Evolutionary conservation across 2,329 filamentous ascomycete genomes (phyloP).

Genomic region (Chalara sp.): DNA sequence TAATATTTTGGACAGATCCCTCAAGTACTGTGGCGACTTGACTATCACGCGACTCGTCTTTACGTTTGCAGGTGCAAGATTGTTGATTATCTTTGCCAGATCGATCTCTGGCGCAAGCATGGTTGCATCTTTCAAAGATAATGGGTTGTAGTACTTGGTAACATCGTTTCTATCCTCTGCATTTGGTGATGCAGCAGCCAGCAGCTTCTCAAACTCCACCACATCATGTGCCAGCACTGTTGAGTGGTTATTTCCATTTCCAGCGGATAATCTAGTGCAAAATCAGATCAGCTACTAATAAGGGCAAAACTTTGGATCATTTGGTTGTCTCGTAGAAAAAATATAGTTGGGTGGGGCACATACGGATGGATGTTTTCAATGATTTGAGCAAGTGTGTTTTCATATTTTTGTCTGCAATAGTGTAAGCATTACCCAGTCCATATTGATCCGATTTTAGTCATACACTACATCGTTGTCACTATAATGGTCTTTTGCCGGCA

Average conservation of each 20-base stretch:
- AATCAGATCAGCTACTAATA: too few species aligned
- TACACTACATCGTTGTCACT: conserved; percentile 44
- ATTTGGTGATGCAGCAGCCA: conserved; percentile 52
- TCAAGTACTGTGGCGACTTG: conserved; percentile 52
- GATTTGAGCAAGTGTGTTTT: conserved; percentile 30
- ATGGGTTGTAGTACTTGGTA: conserved; percentile 61
- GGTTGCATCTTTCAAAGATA: conserved; percentile 47
- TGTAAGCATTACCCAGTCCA: too few species aligned
- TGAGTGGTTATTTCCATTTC: conserved; percentile 2
- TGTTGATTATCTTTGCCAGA: conserved; percentile 43
- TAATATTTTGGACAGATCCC: conserved; percentile 49
- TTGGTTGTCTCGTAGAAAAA: too few species aligned
- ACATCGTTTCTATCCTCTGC: conserved; percentile 54
- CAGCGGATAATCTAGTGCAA: too few species aligned
- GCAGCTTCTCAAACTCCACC: conserved; percentile 53
- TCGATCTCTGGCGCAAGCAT: conserved; percentile 49
- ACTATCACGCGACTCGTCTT: conserved; percentile 49
- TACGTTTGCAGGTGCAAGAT: conserved; percentile 43
- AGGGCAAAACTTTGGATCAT: too few species aligned
- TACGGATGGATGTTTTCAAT: conserved; percentile 18
- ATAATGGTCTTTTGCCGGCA: conserved; percentile 57
- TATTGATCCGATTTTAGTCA: too few species aligned
- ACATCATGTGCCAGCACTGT: conserved; percentile 30
- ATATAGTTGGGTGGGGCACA: too few species aligned
- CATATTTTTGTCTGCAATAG: conserved; percentile 34